Percentiles rank a stretch among this genome's conserved stretches.
These are phyloP conservation scores for Lentinula guzmanii DNA, from an alignment of 768 basidiomycete genomes.

Conservation along the genomic window DNA sequence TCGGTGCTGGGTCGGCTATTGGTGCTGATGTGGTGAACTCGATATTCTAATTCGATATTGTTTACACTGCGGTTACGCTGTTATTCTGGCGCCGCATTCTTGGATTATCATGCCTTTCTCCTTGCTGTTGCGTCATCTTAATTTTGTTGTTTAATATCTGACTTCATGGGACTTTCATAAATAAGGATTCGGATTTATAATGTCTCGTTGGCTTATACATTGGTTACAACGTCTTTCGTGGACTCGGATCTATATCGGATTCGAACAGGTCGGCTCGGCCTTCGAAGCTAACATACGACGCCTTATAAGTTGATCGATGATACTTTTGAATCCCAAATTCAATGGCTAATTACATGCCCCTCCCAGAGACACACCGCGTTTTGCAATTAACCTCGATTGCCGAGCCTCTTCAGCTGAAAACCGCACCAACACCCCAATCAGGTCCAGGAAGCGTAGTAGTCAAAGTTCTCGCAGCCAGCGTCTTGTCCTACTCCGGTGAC, in stretches of 20 bases:
- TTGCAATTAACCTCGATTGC: not conserved
- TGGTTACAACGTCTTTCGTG: too few relatives aligned
- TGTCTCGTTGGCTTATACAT: not conserved
- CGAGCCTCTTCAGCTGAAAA: not conserved
- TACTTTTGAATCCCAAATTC: not conserved
- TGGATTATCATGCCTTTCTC: not conserved
- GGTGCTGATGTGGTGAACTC: constrained; percentile 38
- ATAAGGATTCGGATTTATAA: not conserved
- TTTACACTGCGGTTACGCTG: not conserved
- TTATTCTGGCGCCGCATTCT: not conserved
- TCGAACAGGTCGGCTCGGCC: not conserved
- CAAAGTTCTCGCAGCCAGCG: not conserved
- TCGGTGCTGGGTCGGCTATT: constrained; percentile 55
- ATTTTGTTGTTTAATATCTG: not conserved
- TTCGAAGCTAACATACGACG: not conserved
- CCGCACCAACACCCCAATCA: not conserved
- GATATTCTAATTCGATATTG: constrained; percentile 36
- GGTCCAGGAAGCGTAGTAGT: not conserved
- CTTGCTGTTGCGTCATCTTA: too few relatives aligned
- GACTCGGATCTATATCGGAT: not conserved
- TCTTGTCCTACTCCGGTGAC: not conserved
- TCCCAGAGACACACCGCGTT: not conserved
- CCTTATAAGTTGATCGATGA: not conserved
- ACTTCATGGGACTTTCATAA: not conserved
- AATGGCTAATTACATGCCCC: not conserved